phyloP scores from a whole-genome alignment of 2,329 filamentous ascomycete genomes.

The Aspergillus versicolor region DNA sequence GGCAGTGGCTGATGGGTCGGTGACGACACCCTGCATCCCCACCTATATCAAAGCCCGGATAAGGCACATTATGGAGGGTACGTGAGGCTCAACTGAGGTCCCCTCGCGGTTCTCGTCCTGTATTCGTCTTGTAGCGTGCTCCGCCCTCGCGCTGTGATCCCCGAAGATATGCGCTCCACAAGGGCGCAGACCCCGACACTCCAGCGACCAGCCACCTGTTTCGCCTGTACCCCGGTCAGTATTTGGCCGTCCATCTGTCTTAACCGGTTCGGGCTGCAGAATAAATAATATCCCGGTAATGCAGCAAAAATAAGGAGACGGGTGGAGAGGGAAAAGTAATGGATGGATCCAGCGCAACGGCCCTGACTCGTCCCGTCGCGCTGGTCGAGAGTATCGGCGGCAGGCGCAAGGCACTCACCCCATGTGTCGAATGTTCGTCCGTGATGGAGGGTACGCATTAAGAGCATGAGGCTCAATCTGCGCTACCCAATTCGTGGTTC shows the following conservation, averaged over 20 bases:
- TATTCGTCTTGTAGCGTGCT: neutral
- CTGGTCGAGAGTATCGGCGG: neutral
- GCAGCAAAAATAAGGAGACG: neutral
- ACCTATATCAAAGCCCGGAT: neutral
- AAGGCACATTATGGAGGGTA: neutral
- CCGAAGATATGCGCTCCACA: neutral
- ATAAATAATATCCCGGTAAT: neutral
- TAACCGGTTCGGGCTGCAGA: neutral
- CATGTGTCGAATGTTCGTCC: neutral
- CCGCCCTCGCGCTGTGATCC: neutral
- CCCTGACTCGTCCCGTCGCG: neutral
- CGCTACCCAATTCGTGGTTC: neutral
- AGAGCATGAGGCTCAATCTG: constrained; percentile 11
- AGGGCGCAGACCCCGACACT: neutral
- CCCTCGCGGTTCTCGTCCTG: neutral
- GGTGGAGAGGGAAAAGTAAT: neutral
- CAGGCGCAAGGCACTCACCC: neutral
- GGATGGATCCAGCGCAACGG: neutral
- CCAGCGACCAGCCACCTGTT: neutral
- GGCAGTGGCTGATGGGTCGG: neutral
- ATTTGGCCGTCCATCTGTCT: neutral
- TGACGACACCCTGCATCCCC: neutral
- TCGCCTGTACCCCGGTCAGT: neutral
- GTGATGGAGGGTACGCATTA: constrained; percentile 1
- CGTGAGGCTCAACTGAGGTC: neutral